phyloP scores from a whole-genome alignment of 1,139 yeast species.

The Lodderomyces pseudojiufengensis region DNA sequence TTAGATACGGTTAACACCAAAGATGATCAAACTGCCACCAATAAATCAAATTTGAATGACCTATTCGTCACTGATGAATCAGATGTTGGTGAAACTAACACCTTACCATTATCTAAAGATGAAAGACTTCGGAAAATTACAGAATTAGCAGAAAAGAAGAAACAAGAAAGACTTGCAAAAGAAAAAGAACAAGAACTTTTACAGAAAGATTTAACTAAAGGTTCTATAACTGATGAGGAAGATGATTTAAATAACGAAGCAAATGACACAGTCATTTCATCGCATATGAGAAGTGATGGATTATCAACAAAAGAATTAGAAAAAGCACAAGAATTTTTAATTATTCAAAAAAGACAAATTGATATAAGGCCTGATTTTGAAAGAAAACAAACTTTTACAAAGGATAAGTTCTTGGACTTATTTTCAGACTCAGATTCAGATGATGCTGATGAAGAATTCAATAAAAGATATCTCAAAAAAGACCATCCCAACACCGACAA shows the following conservation, averaged over 20 bases:
- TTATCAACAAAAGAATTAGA: slow-evolving; percentile 26
- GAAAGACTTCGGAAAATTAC: slow-evolving; percentile 22
- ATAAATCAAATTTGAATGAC: too few relatives aligned
- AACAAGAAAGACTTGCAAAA: slow-evolving; percentile 17
- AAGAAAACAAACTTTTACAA: slow-evolving; percentile 26
- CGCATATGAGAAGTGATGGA: slow-evolving; percentile 12
- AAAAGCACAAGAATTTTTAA: slow-evolving; percentile 35
- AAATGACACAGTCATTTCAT: slow-evolving; percentile 18
- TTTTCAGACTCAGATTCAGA: slow-evolving; percentile 30
- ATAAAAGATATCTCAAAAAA: slow-evolving; percentile 3
- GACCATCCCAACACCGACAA: not conserved
- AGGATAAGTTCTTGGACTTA: slow-evolving; percentile 30
- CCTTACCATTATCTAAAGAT: slow-evolving; percentile 15
- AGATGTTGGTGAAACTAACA: slow-evolving; percentile 11
- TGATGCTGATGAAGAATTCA: slow-evolving; percentile 4
- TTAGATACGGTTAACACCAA: not conserved
- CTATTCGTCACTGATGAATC: too few relatives aligned
- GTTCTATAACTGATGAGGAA: slow-evolving; percentile 42
- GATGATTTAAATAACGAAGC: slow-evolving; percentile 27
- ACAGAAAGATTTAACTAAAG: slow-evolving; percentile 33
- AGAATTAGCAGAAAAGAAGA: slow-evolving; percentile 21
- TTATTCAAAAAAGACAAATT: slow-evolving; percentile 32
- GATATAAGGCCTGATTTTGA: slow-evolving; percentile 35
- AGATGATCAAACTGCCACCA: not conserved
- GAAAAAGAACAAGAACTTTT: slow-evolving; percentile 18